Conservation (phyloP, 805 yeast species). For the Pachysolen tannophilus region DNA sequence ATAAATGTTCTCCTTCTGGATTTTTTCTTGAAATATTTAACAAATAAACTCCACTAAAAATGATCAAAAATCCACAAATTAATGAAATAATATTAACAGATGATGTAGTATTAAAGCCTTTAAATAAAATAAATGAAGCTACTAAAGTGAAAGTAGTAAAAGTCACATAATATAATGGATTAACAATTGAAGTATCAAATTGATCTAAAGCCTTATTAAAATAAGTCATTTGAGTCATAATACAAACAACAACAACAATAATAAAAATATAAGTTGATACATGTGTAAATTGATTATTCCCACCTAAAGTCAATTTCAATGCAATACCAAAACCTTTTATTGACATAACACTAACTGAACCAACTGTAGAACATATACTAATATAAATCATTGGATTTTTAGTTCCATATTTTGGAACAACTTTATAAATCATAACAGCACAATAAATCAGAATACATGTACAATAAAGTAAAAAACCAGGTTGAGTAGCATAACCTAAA, state of each 20-base stretch:
- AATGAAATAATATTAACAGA: constrained; percentile 74
- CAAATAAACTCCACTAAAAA: constrained; percentile 80
- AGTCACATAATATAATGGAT: constrained; percentile 84
- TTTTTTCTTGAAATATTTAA: constrained; percentile 69
- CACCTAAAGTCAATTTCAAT: constrained; percentile 71
- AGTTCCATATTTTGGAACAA: constrained; percentile 75
- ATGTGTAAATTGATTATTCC: constrained; percentile 84
- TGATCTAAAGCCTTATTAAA: constrained; percentile 91
- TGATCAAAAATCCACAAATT: constrained; percentile 77
- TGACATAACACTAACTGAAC: constrained; percentile 84
- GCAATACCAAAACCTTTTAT: constrained; percentile 94
- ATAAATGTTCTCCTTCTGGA: constrained; percentile 35
- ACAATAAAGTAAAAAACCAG: constrained; percentile 66
- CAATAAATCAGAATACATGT: constrained; percentile 58
- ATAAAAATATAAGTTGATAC: constrained; percentile 78
- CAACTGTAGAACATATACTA: constrained; percentile 84
- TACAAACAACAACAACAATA: constrained; percentile 70
- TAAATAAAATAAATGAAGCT: constrained; percentile 80
- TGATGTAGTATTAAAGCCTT: constrained; percentile 80
- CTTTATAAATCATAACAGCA: constrained; percentile 69
- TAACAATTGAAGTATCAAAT: constrained; percentile 86
- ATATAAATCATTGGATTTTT: constrained; percentile 83
- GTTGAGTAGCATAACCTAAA: constrained; percentile 67
- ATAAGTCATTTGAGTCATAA: constrained; percentile 86
- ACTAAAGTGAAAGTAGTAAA: constrained; percentile 82